Conservation (phyloP, 352 stramenopile genomes). For the Globisporangium barbulae region DNA sequence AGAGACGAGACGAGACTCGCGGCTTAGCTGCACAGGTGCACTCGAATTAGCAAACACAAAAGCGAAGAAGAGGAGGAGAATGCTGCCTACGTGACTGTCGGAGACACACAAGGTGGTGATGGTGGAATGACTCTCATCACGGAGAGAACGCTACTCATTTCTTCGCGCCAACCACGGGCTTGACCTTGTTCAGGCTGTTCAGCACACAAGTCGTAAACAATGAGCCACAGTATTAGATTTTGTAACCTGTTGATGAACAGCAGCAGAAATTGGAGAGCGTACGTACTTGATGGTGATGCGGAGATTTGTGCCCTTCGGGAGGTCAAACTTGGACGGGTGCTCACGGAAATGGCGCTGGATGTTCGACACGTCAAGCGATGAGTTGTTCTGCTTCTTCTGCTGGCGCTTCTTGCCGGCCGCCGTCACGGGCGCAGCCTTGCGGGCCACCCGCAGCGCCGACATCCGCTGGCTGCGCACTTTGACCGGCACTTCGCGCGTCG, state of each 20-base stretch:
- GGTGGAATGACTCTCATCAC: not conserved
- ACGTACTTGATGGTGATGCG: conserved; percentile 81
- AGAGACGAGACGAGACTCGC: not conserved
- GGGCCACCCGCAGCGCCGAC: conserved; percentile 30
- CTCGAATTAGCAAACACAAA: conserved; percentile 4
- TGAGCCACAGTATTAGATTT: conserved; percentile 1
- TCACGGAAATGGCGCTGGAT: conserved; percentile 75
- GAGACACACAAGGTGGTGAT: not conserved
- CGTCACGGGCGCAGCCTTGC: conserved; percentile 23
- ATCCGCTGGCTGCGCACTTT: conserved; percentile 45
- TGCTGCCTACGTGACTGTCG: conserved; percentile 5
- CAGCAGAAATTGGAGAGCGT: not conserved
- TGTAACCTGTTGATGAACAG: not conserved
- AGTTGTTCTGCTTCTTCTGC: conserved; percentile 24
- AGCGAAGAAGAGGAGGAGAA: not conserved
- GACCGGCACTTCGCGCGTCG: conserved; percentile 28
- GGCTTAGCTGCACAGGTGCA: not conserved
- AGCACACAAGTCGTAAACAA: conserved; percentile 8
- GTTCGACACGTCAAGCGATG: conserved; percentile 67
- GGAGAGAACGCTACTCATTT: conserved; percentile 32
- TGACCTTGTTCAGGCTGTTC: conserved; percentile 61
- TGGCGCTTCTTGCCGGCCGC: conserved; percentile 15
- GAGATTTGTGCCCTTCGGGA: conserved; percentile 77
- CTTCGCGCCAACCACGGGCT: conserved; percentile 61
- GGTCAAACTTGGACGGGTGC: conserved; percentile 77